Evolutionary conservation across 2,329 filamentous ascomycete genomes (phyloP).

Genomic region (Cadophora sp.): DNA sequence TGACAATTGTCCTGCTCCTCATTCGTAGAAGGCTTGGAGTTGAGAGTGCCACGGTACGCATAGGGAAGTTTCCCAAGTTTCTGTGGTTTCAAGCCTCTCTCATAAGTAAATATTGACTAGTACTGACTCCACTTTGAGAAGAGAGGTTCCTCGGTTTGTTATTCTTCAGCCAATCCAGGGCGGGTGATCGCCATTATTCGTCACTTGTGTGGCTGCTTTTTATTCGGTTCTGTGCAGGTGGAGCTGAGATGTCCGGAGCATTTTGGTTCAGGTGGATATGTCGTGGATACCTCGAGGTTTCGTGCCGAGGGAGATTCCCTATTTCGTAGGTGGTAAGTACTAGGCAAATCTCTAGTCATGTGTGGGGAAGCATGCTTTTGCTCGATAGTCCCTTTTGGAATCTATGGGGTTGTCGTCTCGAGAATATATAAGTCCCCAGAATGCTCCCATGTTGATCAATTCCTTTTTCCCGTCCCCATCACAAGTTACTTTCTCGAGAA

Average conservation of each 20-base stretch:
- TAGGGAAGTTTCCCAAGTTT: too few relatives aligned
- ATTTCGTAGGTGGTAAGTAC: conserved; percentile 12
- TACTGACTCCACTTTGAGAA: conserved; percentile 10
- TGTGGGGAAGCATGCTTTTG: conserved; percentile 15
- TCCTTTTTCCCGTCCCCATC: not conserved
- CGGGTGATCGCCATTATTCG: conserved; percentile 6
- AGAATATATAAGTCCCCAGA: not conserved
- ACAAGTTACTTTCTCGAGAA: not conserved
- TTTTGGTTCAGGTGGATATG: not conserved
- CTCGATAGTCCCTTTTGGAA: conserved; percentile 15
- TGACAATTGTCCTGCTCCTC: conserved; percentile 19
- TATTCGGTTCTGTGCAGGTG: too few relatives aligned
- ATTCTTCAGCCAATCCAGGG: conserved; percentile 11
- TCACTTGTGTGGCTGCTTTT: conserved; percentile 1
- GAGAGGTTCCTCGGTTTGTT: conserved; percentile 17
- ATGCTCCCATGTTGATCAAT: not conserved
- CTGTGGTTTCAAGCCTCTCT: conserved; percentile 4
- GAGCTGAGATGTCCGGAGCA: not conserved
- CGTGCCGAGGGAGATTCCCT: conserved; percentile 3
- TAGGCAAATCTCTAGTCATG: not conserved
- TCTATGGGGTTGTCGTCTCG: not conserved
- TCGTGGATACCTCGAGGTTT: not conserved
- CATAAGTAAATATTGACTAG: not conserved
- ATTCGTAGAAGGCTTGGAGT: conserved; percentile 20
- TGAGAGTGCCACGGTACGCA: not conserved